A percentile compares a stretch with the other conserved stretches of the same genome.
Conservation (phyloP, 2,329 filamentous ascomycete species). For the Ophiostoma australiae region DNA sequence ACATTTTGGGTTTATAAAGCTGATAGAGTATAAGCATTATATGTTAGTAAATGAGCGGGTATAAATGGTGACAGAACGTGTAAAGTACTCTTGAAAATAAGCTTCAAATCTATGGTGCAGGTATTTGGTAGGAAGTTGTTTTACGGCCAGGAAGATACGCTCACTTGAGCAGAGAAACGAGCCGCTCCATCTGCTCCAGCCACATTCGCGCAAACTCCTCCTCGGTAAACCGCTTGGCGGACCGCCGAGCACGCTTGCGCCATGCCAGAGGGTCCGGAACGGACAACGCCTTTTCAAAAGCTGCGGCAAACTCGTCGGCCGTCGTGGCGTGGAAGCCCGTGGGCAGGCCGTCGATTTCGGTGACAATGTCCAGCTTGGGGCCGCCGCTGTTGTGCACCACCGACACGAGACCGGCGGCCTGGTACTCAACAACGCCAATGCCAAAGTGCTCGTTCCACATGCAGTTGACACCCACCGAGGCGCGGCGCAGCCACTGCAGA, state of each 20-base stretch:
- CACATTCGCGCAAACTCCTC: slow-evolving; percentile 77
- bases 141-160: not conserved
- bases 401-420: slow-evolving; percentile 85
- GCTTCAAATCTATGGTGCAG: not conserved
- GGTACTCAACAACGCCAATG: slow-evolving; percentile 96
- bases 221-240: slow-evolving; percentile 81
- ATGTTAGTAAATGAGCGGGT: not conserved
- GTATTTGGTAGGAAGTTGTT: not conserved
- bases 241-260: slow-evolving; percentile 68
- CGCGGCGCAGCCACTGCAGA: slow-evolving; percentile 68
- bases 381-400: slow-evolving; percentile 93
- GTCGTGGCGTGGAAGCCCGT: slow-evolving; percentile 89
- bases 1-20: not conserved
- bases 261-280: slow-evolving; percentile 69
- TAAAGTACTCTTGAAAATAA: not conserved
- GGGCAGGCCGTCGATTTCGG: slow-evolving; percentile 68
- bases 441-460: slow-evolving; percentile 99
- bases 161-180: slow-evolving; percentile 46
- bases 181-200: slow-evolving; percentile 66
- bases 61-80: not conserved
- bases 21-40: not conserved
- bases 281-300: slow-evolving; percentile 70
- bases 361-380: slow-evolving; percentile 88
- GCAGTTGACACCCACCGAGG: slow-evolving; percentile 85
- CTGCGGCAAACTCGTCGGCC: slow-evolving; percentile 70